A percentile compares a stretch with the other conserved stretches of the same genome.
phyloP scores from a whole-genome alignment of 108 stramenopile genomes.

The Parietichytrium sp. region DNA sequence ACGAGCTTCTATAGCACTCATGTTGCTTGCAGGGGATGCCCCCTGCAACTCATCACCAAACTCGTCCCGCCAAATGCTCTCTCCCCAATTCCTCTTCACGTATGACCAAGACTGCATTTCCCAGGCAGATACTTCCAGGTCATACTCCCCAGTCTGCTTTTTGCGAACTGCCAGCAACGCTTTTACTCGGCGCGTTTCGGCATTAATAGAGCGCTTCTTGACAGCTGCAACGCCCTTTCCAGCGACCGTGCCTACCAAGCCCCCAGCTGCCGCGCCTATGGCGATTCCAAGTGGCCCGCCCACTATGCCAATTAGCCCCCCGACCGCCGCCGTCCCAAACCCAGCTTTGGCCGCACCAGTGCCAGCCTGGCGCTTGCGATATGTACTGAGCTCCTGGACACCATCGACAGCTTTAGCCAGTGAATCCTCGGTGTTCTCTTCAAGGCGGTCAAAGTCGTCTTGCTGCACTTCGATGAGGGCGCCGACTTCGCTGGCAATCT shows the following conservation, averaged over 20 bases:
- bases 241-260: conserved; percentile 19
- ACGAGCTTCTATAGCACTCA: neutral
- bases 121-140: neutral
- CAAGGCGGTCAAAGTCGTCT: conserved; percentile 29
- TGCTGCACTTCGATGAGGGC: neutral
- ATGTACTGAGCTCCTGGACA: conserved; percentile 28
- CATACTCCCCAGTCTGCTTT: conserved; percentile 1
- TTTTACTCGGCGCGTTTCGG: conserved; percentile 15
- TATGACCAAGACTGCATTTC: conserved; percentile 31
- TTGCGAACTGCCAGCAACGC: conserved; percentile 24
- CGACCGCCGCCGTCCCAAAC: conserved; percentile 11
- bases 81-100: neutral
- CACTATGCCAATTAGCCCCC: neutral
- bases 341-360: conserved; percentile 28
- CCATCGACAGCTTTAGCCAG: conserved; percentile 3
- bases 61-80: conserved; percentile 18
- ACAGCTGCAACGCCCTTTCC: conserved; percentile 32
- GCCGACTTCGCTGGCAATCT: conserved; percentile 24
- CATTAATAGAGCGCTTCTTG: neutral
- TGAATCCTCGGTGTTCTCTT: conserved; percentile 22
- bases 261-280: conserved; percentile 20
- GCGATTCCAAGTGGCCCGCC: conserved; percentile 32
- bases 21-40: neutral
- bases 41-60: conserved; percentile 15
- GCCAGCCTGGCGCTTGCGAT: neutral